These are phyloP conservation scores for Fusarium sp. DNA, from an alignment of 2,329 filamentous ascomycete species.

Conservation along the genomic window DNA sequence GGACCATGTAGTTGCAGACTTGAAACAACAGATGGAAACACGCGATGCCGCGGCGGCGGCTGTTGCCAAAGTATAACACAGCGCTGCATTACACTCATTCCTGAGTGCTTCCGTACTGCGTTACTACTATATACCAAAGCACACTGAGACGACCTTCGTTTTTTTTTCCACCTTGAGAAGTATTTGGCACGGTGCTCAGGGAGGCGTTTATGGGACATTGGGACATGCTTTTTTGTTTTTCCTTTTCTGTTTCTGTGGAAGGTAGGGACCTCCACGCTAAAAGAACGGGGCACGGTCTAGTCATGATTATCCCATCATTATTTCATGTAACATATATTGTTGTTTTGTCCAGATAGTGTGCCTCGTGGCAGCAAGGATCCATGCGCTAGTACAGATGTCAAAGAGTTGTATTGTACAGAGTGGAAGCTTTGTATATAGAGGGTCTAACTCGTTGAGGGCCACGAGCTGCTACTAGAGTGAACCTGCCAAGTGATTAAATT, in stretches of 20 bases:
- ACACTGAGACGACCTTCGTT: constrained; percentile 41
- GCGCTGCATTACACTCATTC: not conserved
- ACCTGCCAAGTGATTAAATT: not conserved
- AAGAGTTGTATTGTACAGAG: constrained; percentile 23
- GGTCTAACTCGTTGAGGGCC: constrained; percentile 17
- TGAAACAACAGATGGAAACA: constrained; percentile 49
- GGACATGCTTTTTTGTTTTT: constrained; percentile 28
- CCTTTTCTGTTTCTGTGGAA: constrained; percentile 37
- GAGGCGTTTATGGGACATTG: constrained; percentile 44
- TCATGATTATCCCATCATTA: constrained; percentile 35
- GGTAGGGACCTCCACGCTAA: constrained; percentile 45
- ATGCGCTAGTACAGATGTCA: constrained; percentile 2
- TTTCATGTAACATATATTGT: constrained; percentile 43
- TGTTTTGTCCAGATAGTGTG: constrained; percentile 38
- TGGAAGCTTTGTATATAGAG: constrained; percentile 35
- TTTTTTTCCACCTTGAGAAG: constrained; percentile 23
- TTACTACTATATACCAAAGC: constrained; percentile 34
- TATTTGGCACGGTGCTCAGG: constrained; percentile 43
- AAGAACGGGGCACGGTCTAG: constrained; percentile 45
- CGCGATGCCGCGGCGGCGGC: constrained; percentile 41
- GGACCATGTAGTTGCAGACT: constrained; percentile 46
- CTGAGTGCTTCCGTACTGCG: constrained; percentile 10
- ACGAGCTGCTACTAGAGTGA: not conserved
- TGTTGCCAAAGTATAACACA: constrained; percentile 34
- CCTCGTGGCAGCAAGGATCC: constrained; percentile 31